A percentile compares a stretch with the other conserved stretches of the same genome.
Conservation (phyloP, 2,329 filamentous ascomycete genomes). For the Acephala macrosclerotiorum region DNA sequence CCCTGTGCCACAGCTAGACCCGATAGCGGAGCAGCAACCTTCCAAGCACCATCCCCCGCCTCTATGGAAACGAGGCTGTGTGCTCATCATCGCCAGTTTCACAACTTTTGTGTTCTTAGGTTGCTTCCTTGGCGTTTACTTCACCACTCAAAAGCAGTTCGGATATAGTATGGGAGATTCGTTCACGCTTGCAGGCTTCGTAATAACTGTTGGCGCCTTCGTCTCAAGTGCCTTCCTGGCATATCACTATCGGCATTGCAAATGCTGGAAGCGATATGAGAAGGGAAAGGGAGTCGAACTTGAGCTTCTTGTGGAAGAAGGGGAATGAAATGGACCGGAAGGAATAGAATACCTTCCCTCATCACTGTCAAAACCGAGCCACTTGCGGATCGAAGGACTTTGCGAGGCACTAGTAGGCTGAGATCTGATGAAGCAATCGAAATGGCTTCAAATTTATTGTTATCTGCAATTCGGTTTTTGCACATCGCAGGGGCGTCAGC, state of each 20-base stretch:
- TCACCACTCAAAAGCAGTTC: neutral
- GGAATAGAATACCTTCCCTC: no score
- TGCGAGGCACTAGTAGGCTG: no score
- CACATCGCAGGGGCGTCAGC: no score
- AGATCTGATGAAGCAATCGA: no score
- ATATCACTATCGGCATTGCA: slow-evolving; percentile 3
- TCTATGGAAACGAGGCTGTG: neutral
- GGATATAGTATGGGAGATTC: slow-evolving; percentile 10
- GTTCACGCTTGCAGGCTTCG: slow-evolving; percentile 6
- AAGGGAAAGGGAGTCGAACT: neutral
- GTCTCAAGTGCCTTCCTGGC: neutral
- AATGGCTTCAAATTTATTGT: no score
- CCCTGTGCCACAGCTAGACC: neutral
- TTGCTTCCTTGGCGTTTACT: neutral
- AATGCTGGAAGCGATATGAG: slow-evolving; percentile 5
- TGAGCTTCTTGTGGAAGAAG: neutral
- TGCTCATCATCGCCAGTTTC: neutral
- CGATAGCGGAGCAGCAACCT: neutral
- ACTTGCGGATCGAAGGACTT: no score
- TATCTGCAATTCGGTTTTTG: no score
- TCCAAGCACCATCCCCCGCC: neutral
- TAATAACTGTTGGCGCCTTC: slow-evolving; percentile 12
- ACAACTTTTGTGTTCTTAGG: neutral
- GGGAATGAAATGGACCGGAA: neutral
- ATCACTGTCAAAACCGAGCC: no score